Conservation (phyloP, 345 rosid species). For the Abelmoschus esculentus region DNA sequence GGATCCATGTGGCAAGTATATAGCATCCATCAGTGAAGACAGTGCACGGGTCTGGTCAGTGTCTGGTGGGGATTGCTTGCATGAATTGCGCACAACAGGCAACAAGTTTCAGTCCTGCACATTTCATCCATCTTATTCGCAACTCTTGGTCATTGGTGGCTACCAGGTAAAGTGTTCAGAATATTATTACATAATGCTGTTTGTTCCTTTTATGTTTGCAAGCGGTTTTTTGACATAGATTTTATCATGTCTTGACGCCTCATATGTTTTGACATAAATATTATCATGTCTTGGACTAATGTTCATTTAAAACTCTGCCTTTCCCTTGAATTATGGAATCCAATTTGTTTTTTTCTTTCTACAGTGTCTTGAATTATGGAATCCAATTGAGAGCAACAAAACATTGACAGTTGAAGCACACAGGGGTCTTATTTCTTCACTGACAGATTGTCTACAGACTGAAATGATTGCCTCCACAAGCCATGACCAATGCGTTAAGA, state of each 20-base stretch:
- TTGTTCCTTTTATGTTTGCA: neutral
- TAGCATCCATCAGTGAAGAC: slow-evolving; percentile 31
- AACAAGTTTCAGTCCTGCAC: slow-evolving; percentile 29
- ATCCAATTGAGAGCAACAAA: slow-evolving; percentile 21
- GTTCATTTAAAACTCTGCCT: neutral
- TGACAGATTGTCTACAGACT: slow-evolving; percentile 19
- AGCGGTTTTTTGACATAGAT: neutral
- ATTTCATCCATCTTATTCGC: slow-evolving; percentile 24
- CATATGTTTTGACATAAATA: neutral
- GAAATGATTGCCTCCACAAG: slow-evolving; percentile 28
- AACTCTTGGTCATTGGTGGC: slow-evolving; percentile 23
- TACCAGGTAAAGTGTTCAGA: slow-evolving; percentile 20
- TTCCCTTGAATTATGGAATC: neutral
- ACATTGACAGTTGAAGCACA: slow-evolving; percentile 22
- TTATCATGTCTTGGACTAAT: neutral
- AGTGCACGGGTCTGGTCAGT: slow-evolving; percentile 24
- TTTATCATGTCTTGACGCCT: neutral
- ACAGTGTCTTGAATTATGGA: slow-evolving; percentile 32
- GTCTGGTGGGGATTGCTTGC: slow-evolving; percentile 13
- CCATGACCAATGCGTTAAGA: slow-evolving; percentile 27
- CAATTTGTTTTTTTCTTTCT: neutral
- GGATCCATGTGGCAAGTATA: slow-evolving; percentile 22
- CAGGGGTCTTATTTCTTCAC: slow-evolving; percentile 15
- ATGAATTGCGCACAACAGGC: slow-evolving; percentile 18
- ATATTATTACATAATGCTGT: neutral